Percentiles rank a stretch among this genome's conserved stretches.
Evolutionary conservation across 495 filamentous ascomycete genomes (phyloP).

Genomic region (Lasiosphaeria ovina): DNA sequence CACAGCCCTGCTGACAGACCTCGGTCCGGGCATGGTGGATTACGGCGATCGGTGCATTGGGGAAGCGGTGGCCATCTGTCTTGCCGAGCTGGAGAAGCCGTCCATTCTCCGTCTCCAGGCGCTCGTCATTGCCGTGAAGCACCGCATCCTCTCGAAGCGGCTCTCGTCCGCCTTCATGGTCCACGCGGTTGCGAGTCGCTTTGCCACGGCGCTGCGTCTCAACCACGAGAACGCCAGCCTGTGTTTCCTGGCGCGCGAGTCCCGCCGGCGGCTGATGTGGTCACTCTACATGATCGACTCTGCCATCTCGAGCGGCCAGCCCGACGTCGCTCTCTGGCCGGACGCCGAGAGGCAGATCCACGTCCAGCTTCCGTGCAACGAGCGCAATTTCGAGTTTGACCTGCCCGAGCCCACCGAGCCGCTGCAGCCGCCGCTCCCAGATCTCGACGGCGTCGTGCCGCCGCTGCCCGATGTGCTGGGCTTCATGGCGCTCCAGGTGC

Average conservation of each 20-base stretch:
- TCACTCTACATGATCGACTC: conserved; percentile 50
- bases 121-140: conserved; percentile 48
- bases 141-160: conserved; percentile 45
- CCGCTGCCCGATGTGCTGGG: conserved; percentile 48
- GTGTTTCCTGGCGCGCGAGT: conserved; percentile 50
- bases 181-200: conserved; percentile 44
- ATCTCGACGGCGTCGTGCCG: conserved; percentile 17
- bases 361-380: conserved; percentile 50
- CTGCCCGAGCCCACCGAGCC: conserved; percentile 47
- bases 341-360: conserved; percentile 42
- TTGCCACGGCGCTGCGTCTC: conserved; percentile 46
- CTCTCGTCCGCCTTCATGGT: conserved; percentile 50
- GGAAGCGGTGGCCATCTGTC: conserved; percentile 42
- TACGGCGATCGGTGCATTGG: conserved; percentile 49
- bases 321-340: conserved; percentile 46
- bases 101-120: conserved; percentile 48
- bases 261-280: conserved; percentile 53
- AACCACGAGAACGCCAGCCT: conserved; percentile 49
- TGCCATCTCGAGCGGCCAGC: conserved; percentile 42
- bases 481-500: conserved; percentile 46
- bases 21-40: conserved; percentile 41
- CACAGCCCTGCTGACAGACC: conserved; percentile 43
- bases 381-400: conserved; percentile 53
- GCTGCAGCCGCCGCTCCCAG: conserved; percentile 35
- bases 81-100: conserved; percentile 45